A percentile compares a stretch with the other conserved stretches of the same genome.
phyloP scores from a whole-genome alignment of 306 rosid species.

The Corylus heterophylla region DNA sequence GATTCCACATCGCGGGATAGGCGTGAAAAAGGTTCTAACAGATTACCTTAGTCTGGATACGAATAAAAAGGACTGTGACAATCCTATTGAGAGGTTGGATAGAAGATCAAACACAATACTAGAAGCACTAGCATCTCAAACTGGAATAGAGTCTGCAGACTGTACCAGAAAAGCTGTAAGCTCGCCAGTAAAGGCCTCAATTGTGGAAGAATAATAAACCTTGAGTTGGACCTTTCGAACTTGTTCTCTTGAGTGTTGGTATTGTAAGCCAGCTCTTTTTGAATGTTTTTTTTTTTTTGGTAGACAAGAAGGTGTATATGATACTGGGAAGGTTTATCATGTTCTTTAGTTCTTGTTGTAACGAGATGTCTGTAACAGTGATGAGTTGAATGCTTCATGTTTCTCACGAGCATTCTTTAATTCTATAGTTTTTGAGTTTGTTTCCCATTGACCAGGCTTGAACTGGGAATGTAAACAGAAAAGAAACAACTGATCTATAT shows the following conservation, averaged over 20 bases:
- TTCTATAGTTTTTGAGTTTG: constrained; percentile 15
- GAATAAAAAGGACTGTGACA: constrained; percentile 36
- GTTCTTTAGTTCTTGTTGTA: constrained; percentile 1
- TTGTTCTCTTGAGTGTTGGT: background rate
- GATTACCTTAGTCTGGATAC: constrained; percentile 72
- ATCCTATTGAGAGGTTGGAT: constrained; percentile 37
- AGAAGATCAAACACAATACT: constrained; percentile 27
- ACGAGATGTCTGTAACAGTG: constrained; percentile 22
- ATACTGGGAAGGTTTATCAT: background rate
- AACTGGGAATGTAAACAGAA: constrained; percentile 25
- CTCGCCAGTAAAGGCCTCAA: constrained; percentile 26
- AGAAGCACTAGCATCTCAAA: constrained; percentile 40
- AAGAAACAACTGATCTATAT: constrained; percentile 4
- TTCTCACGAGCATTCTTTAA: constrained; percentile 10
- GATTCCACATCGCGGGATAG: constrained; percentile 54
- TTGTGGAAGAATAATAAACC: constrained; percentile 24
- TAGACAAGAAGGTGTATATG: constrained; percentile 20
- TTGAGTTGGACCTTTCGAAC: background rate
- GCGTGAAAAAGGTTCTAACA: constrained; percentile 72
- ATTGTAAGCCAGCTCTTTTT: background rate
- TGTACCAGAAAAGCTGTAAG: constrained; percentile 30
- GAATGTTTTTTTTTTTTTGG: background rate
- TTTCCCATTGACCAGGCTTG: constrained; percentile 16
- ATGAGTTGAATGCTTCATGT: constrained; percentile 19
- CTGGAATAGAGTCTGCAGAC: constrained; percentile 37